Base-by-base conservation (phyloP, 2,329 filamentous ascomycete species). In the Monilinia fructicola region DNA sequence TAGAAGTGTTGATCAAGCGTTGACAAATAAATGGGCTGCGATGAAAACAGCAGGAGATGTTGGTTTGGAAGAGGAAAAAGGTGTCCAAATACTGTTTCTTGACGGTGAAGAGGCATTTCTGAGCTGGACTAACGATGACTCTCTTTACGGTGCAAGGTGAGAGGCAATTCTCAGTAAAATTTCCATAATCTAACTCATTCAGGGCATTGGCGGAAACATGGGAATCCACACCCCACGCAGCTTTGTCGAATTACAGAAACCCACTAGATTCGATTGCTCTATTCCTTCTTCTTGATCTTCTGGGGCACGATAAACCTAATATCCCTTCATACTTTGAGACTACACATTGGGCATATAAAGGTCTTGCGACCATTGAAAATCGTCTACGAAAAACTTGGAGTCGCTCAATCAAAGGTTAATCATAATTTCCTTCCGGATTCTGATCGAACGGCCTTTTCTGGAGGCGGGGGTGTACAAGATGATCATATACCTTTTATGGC, bases 31-130 rank as follows among this genome's bases (percentile, higher is more conserved):
- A 79, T 98, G 95, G 91, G 84, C 85, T 40, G 83, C 83, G 42
- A 91, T 93, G 85, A 78, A 86, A 70, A 84, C 81, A 5, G 82
- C 84, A 4, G 89, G 85, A 6, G 80, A 84, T 54, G 78, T 74
- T 7, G 82, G 81, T 2, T 78, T 95, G 28, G 91, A 93, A 53
- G 90, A 90, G 72, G 87, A 91, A 70, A 88, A 87, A 74, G 94
- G 94, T 0, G 84, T 99, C 44, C 95, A 98, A 80, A 90, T 99
- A 38, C 71, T 99, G 38, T 84, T 99, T 65, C 79, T 99, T 10
- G 95, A 99, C 74, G 95, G 95, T 5, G 95, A 99, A 79, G 95
- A 99, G 78, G 93, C 95, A 0, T 99, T 96, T 78, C 80, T 86
- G 28, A 78, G 78, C 0, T 99, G 95, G 95, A 90, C 87, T 0